Evolutionary conservation across 495 filamentous ascomycete species (phyloP).

Genomic region (Lichenothelia convexa): DNA sequence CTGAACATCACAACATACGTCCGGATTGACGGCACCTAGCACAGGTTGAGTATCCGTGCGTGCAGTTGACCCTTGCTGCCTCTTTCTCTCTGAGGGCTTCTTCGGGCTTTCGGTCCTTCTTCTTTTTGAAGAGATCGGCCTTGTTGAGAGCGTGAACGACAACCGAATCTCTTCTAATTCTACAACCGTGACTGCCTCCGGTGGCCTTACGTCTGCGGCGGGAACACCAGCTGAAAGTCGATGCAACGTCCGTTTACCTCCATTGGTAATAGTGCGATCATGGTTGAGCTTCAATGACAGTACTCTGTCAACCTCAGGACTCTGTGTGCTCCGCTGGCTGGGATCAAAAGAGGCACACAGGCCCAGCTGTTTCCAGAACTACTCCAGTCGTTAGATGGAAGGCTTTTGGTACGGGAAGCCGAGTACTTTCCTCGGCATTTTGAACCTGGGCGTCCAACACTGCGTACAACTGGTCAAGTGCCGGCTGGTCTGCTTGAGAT

Average conservation of each 20-base stretch:
- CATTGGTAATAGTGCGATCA: background rate
- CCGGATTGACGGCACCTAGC: no score
- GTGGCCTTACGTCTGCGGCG: slow-evolving; percentile 9
- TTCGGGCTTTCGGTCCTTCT: no score
- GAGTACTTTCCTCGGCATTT: slow-evolving; percentile 11
- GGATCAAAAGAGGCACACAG: slow-evolving; percentile 6
- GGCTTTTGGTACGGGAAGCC: background rate
- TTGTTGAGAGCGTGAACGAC: background rate
- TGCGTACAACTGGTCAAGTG: slow-evolving; percentile 3
- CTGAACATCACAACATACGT: no score
- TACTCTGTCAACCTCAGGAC: background rate
- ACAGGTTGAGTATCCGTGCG: no score
- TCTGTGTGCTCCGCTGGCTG: background rate
- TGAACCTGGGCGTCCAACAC: slow-evolving; percentile 6
- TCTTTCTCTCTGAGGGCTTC: no score
- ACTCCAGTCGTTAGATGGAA: background rate
- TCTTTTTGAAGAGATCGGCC: no score
- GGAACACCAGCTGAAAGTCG: slow-evolving; percentile 7
- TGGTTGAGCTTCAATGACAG: slow-evolving; percentile 4
- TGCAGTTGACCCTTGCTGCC: no score
- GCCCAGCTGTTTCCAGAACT: slow-evolving; percentile 14
- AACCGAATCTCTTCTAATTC: slow-evolving; percentile 5
- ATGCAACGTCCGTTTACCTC: slow-evolving; percentile 1
- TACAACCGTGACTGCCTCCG: slow-evolving; percentile 5
- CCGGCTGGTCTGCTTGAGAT: slow-evolving; percentile 1